phyloP scores from a whole-genome alignment of 2,329 filamentous ascomycete species.

The Microsporum audouinii region DNA sequence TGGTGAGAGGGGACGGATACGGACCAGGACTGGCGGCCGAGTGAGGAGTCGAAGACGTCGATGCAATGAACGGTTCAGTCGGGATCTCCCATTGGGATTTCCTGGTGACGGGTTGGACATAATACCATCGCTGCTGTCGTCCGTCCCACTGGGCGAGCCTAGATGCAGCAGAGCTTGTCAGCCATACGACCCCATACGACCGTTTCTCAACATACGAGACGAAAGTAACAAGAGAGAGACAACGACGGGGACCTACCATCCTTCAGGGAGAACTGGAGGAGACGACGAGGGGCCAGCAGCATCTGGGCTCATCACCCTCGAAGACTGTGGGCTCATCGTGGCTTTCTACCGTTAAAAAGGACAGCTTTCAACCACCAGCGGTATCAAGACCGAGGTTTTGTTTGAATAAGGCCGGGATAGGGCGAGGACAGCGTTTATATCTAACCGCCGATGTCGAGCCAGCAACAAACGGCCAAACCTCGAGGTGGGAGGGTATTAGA shows the following conservation, averaged over 20 bases:
- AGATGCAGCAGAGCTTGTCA: background rate
- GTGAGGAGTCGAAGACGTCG: conserved; percentile 21
- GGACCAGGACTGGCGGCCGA: conserved; percentile 16
- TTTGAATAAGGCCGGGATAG: background rate
- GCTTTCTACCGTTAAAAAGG: background rate
- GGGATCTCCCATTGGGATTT: conserved; percentile 33
- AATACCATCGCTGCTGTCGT: conserved; percentile 29
- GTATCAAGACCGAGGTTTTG: background rate
- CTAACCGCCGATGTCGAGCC: background rate
- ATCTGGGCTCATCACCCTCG: conserved; percentile 21
- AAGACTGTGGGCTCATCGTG: conserved; percentile 13
- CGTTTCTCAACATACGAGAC: background rate
- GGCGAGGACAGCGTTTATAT: background rate
- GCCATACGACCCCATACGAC: background rate
- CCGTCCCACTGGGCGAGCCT: conserved; percentile 34
- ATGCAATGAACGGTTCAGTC: conserved; percentile 29
- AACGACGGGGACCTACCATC: conserved; percentile 25
- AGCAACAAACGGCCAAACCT: background rate
- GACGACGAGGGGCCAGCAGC: conserved; percentile 30
- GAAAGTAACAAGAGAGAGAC: background rate
- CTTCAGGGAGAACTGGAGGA: conserved; percentile 29
- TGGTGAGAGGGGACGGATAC: conserved; percentile 11
- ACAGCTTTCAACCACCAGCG: background rate
- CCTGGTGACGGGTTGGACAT: conserved; percentile 30
- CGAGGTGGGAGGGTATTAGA: background rate